phyloP scores from a whole-genome alignment of 2,329 filamentous ascomycete genomes.

The Ilyonectria robusta region DNA sequence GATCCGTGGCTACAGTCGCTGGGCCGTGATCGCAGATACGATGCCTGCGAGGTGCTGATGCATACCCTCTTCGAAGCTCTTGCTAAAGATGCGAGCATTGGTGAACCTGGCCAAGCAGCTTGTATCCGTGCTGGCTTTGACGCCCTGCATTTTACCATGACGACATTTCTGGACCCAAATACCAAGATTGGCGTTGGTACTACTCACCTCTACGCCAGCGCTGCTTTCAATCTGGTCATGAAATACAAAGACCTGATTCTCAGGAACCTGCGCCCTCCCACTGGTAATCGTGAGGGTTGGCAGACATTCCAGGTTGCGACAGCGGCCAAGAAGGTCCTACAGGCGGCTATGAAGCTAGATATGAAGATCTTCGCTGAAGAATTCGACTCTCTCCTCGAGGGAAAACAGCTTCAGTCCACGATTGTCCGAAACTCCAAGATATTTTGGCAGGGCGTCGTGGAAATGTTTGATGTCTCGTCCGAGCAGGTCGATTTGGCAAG shows the following conservation, averaged over 20 bases:
- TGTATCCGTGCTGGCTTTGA: constrained; percentile 77
- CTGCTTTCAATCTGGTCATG: constrained; percentile 75
- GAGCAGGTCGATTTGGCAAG: constrained; percentile 81
- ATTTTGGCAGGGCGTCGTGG: constrained; percentile 61
- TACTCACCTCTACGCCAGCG: constrained; percentile 73
- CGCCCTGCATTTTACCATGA: constrained; percentile 69
- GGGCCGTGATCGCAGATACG: constrained; percentile 80
- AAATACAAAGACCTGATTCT: constrained; percentile 74
- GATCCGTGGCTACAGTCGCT: constrained; percentile 83
- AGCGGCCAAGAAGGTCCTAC: constrained; percentile 62
- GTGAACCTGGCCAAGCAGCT: constrained; percentile 70
- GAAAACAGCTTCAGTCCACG: constrained; percentile 75
- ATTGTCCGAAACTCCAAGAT: constrained; percentile 75
- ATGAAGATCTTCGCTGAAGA: constrained; percentile 60
- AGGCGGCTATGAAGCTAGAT: constrained; percentile 68
- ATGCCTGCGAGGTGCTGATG: constrained; percentile 84
- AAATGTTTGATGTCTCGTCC: constrained; percentile 84
- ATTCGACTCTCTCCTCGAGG: constrained; percentile 71
- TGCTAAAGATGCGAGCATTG: constrained; percentile 67
- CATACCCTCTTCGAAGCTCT: constrained; percentile 80
- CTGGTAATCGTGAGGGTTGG: constrained; percentile 52
- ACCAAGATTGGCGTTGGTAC: constrained; percentile 63
- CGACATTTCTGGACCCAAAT: constrained; percentile 66
- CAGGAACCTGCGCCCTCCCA: constrained; percentile 49
- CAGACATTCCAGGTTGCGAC: constrained; percentile 59